phyloP scores from a whole-genome alignment of 2,329 filamentous ascomycete genomes.

The Clarireedia paspali region DNA sequence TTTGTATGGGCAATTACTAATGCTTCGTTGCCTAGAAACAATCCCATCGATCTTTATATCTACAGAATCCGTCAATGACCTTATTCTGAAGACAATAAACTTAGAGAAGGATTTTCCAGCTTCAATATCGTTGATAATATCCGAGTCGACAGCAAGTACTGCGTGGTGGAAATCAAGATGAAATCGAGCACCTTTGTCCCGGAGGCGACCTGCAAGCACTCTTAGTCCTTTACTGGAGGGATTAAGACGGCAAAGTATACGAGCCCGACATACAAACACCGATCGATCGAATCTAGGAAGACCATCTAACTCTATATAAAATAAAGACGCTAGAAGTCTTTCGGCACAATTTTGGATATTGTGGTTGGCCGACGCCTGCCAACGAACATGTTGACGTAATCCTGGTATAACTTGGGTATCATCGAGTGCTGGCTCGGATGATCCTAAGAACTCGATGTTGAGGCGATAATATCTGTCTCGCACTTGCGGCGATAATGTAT shows the following conservation, averaged over 20 bases:
- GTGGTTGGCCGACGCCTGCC: neutral
- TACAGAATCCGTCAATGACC: neutral
- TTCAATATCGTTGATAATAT: neutral
- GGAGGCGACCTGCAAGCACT: neutral
- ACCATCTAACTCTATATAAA: neutral
- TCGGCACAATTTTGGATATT: neutral
- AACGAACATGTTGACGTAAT: neutral
- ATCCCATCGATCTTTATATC: neutral
- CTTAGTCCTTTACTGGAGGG: neutral
- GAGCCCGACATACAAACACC: neutral
- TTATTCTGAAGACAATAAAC: neutral
- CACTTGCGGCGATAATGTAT: neutral
- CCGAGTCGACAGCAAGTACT: neutral
- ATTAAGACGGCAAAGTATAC: neutral
- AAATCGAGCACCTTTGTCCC: neutral
- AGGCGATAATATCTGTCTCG: neutral
- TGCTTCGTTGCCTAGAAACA: neutral
- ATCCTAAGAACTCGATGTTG: neutral
- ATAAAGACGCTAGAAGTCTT: neutral
- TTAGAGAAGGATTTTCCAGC: neutral
- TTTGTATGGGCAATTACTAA: neutral
- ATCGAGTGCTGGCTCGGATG: neutral
- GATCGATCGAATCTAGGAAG: neutral
- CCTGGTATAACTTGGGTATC: neutral
- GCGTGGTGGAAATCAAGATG: neutral